Percentiles rank a stretch among this genome's conserved stretches.
These are phyloP conservation scores for Dalbergia cultrata DNA, from an alignment of 306 rosid genomes.

Conservation along the genomic window DNA sequence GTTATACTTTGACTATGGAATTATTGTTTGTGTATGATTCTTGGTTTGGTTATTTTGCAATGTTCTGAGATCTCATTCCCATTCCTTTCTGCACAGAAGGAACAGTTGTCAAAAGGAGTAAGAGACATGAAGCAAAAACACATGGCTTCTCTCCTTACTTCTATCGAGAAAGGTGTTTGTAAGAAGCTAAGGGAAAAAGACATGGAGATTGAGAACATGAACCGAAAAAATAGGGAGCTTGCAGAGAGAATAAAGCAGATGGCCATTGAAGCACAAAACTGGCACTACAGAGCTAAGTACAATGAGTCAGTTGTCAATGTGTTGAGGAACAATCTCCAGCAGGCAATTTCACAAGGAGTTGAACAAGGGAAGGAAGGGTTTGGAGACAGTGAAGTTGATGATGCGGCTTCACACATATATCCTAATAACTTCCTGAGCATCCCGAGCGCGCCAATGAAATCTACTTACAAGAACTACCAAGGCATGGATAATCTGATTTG, in stretches of 20 bases:
- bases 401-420: conserved; percentile 70
- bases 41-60: conserved; percentile 9
- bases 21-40: conserved; percentile 17
- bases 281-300: conserved; percentile 88
- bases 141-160: conserved; percentile 64
- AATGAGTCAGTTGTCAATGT: conserved; percentile 86
- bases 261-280: conserved; percentile 81
- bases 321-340: conserved; percentile 83
- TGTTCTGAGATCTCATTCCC: conserved; percentile 18
- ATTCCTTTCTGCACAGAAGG: conserved; percentile 64
- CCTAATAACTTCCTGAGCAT: conserved; percentile 66
- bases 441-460: conserved; percentile 47
- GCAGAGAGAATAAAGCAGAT: conserved; percentile 87
- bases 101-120: conserved; percentile 80
- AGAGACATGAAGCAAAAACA: conserved; percentile 87
- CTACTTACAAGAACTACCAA: conserved; percentile 50
- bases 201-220: conserved; percentile 78
- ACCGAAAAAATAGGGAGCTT: conserved; percentile 73
- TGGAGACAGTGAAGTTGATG: conserved; percentile 93
- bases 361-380: conserved; percentile 95
- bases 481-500: conserved; percentile 62
- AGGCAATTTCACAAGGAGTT: conserved; percentile 83
- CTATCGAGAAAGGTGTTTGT: conserved; percentile 75
- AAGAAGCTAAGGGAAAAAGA: conserved; percentile 79
- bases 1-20: conserved; percentile 8